A percentile compares a stretch with the other conserved stretches of the same genome.
These are phyloP conservation scores for Salix suchowensis DNA, from an alignment of 345 rosid species.

Conservation along the genomic window DNA sequence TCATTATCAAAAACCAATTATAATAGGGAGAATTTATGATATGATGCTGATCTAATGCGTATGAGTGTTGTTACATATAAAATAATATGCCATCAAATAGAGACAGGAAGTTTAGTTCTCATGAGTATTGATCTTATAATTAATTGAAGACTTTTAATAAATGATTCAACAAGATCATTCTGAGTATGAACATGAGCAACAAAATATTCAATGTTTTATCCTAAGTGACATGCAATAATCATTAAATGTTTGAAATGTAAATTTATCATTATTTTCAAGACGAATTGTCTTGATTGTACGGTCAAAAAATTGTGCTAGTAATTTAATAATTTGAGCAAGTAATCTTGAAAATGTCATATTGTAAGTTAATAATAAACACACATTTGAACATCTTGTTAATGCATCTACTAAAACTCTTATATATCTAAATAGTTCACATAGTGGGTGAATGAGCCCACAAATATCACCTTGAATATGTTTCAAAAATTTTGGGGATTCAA, in stretches of 20 bases:
- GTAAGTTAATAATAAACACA: conserved; percentile 7
- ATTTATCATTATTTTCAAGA: conserved; percentile 18
- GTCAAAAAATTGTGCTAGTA: not conserved
- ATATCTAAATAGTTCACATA: not conserved
- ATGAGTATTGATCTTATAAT: not conserved
- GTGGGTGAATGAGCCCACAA: not conserved
- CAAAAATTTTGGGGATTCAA: too few species aligned
- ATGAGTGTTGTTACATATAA: not conserved
- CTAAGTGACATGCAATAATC: not conserved
- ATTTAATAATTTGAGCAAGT: not conserved
- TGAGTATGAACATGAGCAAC: conserved; percentile 6
- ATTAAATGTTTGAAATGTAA: conserved; percentile 8
- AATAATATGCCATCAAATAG: not conserved
- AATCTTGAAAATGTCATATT: conserved; percentile 1
- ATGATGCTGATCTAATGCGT: not conserved
- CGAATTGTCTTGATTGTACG: conserved; percentile 8
- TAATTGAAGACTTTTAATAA: conserved; percentile 8
- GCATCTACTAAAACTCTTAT: not conserved
- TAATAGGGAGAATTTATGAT: not conserved
- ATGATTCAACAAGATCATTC: not conserved
- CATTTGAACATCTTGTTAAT: conserved; percentile 1
- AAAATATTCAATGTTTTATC: not conserved
- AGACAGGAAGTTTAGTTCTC: not conserved
- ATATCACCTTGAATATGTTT: too few species aligned
- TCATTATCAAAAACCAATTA: not conserved